Evolutionary conservation across 2,329 filamentous ascomycete genomes (phyloP), one percentile per base, ranked within the genome.

Genomic region (Cytospora piceae): DNA sequence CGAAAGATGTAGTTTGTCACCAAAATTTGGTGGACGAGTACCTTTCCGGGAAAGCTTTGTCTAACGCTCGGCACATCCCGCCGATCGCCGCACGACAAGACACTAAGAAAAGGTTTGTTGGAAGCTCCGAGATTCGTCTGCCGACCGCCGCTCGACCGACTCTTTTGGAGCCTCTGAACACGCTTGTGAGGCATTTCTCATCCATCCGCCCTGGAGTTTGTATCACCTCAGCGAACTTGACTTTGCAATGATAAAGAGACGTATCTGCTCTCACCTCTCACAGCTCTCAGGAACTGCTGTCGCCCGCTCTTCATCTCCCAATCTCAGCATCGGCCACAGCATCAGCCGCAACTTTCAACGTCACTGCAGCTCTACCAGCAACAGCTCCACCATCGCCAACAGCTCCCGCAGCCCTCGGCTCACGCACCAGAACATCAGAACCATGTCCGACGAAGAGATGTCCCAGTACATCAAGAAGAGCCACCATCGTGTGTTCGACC

Each of bases 401-500:
- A 53, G 17, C 24, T 22, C 39, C 49, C n/a, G 22, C 46, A 49
- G 9, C 46, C n/a, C 4, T 4, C 42, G 17, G 12, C n/a, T 29
- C 46, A 58, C 14, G 4, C 54, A 57, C 27, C 55, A 29, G 27
- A 32, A 53, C 37, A 55, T 37, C 56, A 46, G n/a, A 27, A 64
- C 53, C 53, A 67, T 67, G 77, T 71, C 75, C 39, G 73, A 77
- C 31, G 67, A 78, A 34, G 80, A 84, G 66, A 80, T 85, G 69
- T 75, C 77, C 69, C 76, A 77, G 68, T 89, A 90, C 74, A 83
- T 90, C 67, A 78, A 84, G 77, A 80, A 88, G 78, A 83, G 81
- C 71, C 88, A 91, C 76, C 85, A 89, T 72, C 82, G 83, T 67
- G 84, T 91, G 72, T 91, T 92, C 71, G 85, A 89, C 70, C 85